Conservation (phyloP, 1,284 basidiomycete species). For the Prillingera fragicola region DNA sequence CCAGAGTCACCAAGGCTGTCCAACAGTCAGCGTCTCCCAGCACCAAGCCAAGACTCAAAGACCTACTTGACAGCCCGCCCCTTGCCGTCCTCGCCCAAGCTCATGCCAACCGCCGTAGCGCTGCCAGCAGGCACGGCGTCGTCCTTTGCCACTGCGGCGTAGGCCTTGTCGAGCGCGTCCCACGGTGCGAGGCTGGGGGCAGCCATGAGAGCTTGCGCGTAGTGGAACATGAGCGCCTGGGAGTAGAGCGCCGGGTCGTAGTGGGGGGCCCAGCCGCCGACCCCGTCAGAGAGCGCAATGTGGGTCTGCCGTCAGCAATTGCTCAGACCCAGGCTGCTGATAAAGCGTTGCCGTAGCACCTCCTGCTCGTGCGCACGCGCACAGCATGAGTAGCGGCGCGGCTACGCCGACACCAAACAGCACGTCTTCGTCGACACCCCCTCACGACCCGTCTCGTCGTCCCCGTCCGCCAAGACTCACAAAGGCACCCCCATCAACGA, state of each 20-base stretch:
- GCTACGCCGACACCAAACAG: no score
- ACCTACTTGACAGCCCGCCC: constrained; percentile 51
- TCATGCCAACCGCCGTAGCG: constrained; percentile 50
- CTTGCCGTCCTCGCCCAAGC: constrained; percentile 43
- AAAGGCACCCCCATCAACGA: constrained; percentile 25
- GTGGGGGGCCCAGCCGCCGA: constrained; percentile 54
- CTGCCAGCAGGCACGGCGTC: constrained; percentile 48
- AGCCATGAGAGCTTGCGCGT: constrained; percentile 29
- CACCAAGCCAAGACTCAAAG: neutral
- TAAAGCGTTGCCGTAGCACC: no score
- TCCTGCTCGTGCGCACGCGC: no score
- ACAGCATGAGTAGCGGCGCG: no score
- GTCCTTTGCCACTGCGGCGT: constrained; percentile 49
- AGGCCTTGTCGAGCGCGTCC: constrained; percentile 49
- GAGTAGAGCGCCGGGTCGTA: constrained; percentile 54
- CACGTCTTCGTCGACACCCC: no score
- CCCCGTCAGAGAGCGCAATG: constrained; percentile 53
- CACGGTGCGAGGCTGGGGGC: constrained; percentile 30
- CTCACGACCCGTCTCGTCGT: no score
- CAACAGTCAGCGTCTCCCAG: neutral
- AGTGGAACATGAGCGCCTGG: constrained; percentile 51
- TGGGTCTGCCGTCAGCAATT: constrained; percentile 29
- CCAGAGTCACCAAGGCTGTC: constrained; percentile 48
- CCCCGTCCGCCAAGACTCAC: constrained; percentile 20
- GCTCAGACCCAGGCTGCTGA: neutral